phyloP scores from a whole-genome alignment of 345 rosid genomes.

The Camelina laxa region DNA sequence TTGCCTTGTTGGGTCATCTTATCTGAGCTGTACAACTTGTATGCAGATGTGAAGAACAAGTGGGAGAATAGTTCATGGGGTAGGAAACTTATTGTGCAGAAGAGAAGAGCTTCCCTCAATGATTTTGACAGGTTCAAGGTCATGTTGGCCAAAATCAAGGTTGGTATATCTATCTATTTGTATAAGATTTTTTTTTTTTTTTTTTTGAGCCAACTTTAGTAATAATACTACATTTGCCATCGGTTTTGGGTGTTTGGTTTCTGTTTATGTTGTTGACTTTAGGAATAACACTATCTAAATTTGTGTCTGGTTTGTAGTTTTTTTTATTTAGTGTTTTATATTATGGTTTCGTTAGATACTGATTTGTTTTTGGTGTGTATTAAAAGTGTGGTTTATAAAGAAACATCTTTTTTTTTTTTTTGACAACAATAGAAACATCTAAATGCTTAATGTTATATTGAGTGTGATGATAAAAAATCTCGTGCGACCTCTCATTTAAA shows the following conservation, averaged over 20 bases:
- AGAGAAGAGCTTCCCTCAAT: slow-evolving; percentile 74
- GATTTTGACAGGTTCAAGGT: slow-evolving; percentile 86
- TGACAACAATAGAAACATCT: background rate
- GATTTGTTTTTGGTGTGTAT: background rate
- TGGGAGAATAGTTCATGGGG: slow-evolving; percentile 97
- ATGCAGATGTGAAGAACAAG: slow-evolving; percentile 75
- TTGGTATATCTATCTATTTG: background rate
- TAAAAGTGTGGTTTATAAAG: background rate
- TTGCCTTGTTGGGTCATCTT: background rate
- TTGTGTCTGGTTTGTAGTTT: background rate
- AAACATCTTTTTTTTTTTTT: too few species aligned
- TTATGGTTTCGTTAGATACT: background rate
- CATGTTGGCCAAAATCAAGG: slow-evolving; percentile 93
- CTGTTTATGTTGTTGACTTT: background rate
- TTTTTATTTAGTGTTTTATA: background rate
- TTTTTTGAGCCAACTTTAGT: too few species aligned
- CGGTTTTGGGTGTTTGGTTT: too few species aligned
- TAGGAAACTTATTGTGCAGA: slow-evolving; percentile 77
- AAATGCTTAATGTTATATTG: background rate
- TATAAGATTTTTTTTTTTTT: too few species aligned
- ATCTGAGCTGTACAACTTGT: background rate
- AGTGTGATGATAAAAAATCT: background rate
- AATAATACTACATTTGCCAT: too few species aligned
- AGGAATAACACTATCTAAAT: background rate
- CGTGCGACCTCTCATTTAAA: background rate